These are phyloP conservation scores for Quercus engelmannii DNA, from an alignment of 306 rosid genomes.

Conservation along the genomic window DNA sequence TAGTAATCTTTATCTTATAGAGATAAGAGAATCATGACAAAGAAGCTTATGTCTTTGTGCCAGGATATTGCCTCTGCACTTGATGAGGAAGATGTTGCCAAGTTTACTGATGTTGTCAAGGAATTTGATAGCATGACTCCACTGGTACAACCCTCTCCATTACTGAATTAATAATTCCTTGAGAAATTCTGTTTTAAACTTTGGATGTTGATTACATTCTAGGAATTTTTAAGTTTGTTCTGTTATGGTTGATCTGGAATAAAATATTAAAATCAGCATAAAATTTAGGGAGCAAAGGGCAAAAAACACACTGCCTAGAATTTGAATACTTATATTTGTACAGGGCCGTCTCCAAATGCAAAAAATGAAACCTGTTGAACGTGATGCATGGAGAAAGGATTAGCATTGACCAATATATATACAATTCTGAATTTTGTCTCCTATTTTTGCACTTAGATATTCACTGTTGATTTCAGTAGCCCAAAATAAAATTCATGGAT, in stretches of 20 bases:
- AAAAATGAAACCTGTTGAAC: not conserved
- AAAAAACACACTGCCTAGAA: not conserved
- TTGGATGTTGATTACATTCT: not conserved
- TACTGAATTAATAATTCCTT: not conserved
- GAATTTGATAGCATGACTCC: constrained; percentile 97
- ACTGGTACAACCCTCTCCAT: constrained; percentile 46
- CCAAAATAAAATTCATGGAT: not conserved
- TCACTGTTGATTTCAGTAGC: not conserved
- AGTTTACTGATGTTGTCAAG: constrained; percentile 85
- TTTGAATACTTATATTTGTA: not conserved
- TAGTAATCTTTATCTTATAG: not conserved
- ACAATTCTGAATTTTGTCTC: too few relatives aligned
- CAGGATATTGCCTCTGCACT: constrained; percentile 82
- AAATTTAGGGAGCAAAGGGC: not conserved
- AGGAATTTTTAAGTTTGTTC: not conserved
- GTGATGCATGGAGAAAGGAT: not conserved
- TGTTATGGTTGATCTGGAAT: not conserved
- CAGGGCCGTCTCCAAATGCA: not conserved
- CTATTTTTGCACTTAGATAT: not conserved
- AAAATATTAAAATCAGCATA: not conserved
- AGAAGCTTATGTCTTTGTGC: not conserved
- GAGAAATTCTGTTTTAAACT: not conserved
- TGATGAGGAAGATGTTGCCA: constrained; percentile 82
- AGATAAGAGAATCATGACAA: not conserved
- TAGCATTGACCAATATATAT: not conserved